phyloP scores from a whole-genome alignment of 257 asterid species.

The Solanum medicagineum region DNA sequence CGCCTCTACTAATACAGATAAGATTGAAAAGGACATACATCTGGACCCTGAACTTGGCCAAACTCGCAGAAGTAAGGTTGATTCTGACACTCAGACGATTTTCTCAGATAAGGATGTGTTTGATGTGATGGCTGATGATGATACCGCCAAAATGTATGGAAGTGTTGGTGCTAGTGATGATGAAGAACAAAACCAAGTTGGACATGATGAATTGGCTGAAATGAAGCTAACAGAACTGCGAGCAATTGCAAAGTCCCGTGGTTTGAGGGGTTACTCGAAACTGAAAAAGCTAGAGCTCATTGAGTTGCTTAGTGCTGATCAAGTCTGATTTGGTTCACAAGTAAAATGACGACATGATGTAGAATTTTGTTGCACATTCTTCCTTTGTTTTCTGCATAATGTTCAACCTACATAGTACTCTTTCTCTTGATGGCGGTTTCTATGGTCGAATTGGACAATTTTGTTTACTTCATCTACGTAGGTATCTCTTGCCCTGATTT shows the following conservation, averaged over 20 bases:
- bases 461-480: neutral
- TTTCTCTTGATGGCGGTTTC: neutral
- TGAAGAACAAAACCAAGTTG: conserved; percentile 10
- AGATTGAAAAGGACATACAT: neutral
- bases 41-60: conserved; percentile 16
- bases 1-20: neutral
- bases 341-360: neutral
- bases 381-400: neutral
- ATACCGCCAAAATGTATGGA: conserved; percentile 15
- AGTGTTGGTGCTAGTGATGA: conserved; percentile 7
- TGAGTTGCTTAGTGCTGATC: conserved; percentile 24
- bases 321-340: conserved; percentile 3
- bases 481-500: neutral
- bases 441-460: neutral
- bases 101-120: conserved; percentile 21
- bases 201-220: conserved; percentile 12
- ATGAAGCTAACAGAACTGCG: conserved; percentile 56
- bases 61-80: neutral
- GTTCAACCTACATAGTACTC: neutral
- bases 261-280: conserved; percentile 64
- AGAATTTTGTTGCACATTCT: neutral
- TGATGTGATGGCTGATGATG: conserved; percentile 28
- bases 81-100: neutral
- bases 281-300: conserved; percentile 47
- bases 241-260: conserved; percentile 58